Evolutionary conservation across 139 green algal genomes (phyloP).

Genomic region (Chlamydomonas asymmetrica): DNA sequence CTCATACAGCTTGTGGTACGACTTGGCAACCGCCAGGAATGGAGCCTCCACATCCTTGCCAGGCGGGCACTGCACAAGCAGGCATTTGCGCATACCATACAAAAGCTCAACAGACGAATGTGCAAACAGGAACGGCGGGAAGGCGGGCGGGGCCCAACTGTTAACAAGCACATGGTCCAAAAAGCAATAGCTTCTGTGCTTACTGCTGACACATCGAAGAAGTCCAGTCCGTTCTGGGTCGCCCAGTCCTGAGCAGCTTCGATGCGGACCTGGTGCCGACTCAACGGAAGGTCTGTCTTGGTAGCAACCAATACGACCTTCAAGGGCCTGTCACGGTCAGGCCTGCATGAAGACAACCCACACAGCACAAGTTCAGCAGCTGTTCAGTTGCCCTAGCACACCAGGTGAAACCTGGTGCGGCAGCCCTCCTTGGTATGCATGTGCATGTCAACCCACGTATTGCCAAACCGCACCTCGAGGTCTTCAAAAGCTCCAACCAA

Average conservation of each 20-base stretch:
- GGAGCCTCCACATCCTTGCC: constrained; percentile 41
- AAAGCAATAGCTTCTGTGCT: constrained; percentile 1
- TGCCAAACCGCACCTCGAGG: constrained; percentile 31
- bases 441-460: too few species aligned
- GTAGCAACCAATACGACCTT: constrained; percentile 46
- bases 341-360: constrained; percentile 12
- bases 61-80: constrained; percentile 41
- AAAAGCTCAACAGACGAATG: too few species aligned
- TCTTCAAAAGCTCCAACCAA: constrained; percentile 50
- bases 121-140: too few species aligned
- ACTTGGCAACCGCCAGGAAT: constrained; percentile 35
- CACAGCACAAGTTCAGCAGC: background rate
- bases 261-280: constrained; percentile 31
- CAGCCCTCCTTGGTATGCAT: too few species aligned
- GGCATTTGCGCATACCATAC: too few species aligned
- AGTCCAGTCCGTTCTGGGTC: constrained; percentile 44
- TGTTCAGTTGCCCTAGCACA: background rate
- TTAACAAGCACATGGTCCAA: constrained; percentile 8
- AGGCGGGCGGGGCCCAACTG: too few species aligned
- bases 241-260: constrained; percentile 45
- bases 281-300: constrained; percentile 42
- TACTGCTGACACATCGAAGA: constrained; percentile 41
- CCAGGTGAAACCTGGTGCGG: too few species aligned
- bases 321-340: constrained; percentile 36
- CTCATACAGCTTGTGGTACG: constrained; percentile 45